Evolutionary conservation across 805 yeast genomes (phyloP), one percentile per base, ranked within the genome.

Genomic region (Wickerhamomyces bovis): DNA sequence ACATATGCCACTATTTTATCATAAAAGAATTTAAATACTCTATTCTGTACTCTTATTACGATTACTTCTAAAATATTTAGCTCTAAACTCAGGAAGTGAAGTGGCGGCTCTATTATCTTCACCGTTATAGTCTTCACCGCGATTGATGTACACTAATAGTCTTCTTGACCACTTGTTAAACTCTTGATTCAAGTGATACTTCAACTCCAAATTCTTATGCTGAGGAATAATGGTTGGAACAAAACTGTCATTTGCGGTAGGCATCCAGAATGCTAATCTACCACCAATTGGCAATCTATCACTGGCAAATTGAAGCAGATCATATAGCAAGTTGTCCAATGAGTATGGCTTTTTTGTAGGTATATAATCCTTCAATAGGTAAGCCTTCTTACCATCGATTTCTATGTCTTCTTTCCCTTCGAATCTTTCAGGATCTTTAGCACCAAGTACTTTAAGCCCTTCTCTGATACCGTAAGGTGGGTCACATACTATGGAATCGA

Each of bases 401-500:
- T 81, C 72, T 3, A 84, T 70, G 39, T 77, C 67, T 59, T 88
- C 95, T 55, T 87, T 78, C 0, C 92, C 95, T 10, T 68, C 76
- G 39, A 84, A 84, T 57, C 76, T 79, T 45, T 74, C 81, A 2
- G 83, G 82, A 43, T 83, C 77, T 52, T 76, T 80, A 5, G 95
- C 85, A 5, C 99, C 99, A 46, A 95, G 79, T 1, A 89, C 96
- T 62, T 89, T 89, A 45, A 94, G 76, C 4, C 98, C 96, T 64
- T 94, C 99, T 55, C 99, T 74, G 3, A 94, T 95, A 12, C 99
- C 99, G 64, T 94, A 94, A 0, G 99, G 99, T 2, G 99, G 99
- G 66, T 94, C 99, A 61, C 97, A 89, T 2, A 92, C 78, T 6
- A 94, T 92, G 1, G 86, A 74, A 61, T 94, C 97, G 13, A 94